Evolutionary conservation across 441 rosid genomes (phyloP), one percentile per base, ranked within the genome.

Genomic region (Aquilaria agallochum): DNA sequence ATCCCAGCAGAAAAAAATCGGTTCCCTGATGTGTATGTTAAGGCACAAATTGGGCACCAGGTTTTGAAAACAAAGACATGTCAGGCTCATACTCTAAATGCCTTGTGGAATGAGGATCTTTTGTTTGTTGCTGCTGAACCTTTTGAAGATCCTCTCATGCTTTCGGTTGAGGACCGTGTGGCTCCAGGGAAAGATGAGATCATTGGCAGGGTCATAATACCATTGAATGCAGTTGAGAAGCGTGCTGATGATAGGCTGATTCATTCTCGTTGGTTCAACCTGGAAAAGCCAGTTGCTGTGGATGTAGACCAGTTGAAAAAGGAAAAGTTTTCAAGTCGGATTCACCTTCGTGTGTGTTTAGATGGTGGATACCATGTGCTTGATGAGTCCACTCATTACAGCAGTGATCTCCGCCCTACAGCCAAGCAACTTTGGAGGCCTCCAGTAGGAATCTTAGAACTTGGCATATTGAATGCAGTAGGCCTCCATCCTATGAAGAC

Each of bases 341-440:
- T 94, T 68, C 90, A 90, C 60, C 90, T 93, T n/a, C 79, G 98
- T 59, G 85, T 88, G 72, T 85, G 96, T 68, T 85, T 94, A 9
- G 98, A 94, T 59, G 97, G 97, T 69, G 98, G 98, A 34, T 94
- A 90, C 46, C 97, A 90, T 71, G 97, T 94, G 49, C 88, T 90
- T 49, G 98, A 94, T 62, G 98, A 94, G 63, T 90, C 98, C 1
- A 90, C 98, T 47, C 91, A 90, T 32, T 93, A 90, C 59, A 93
- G 98, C 46, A 93, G 97, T 40, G 98, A 93, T 77, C 97, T 93
- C 30, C 95, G 96, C 2, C 97, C 96, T 32, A 86, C 98, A 1
- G 97, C 97, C 2, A 88, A 87, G 64, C 97, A 89, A 45, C 80
- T 93, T 0, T 93, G 98, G 98, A 82, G 88, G 74, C 97, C 95